Conservation (phyloP, 306 rosid species). For the Urtica urens region DNA sequence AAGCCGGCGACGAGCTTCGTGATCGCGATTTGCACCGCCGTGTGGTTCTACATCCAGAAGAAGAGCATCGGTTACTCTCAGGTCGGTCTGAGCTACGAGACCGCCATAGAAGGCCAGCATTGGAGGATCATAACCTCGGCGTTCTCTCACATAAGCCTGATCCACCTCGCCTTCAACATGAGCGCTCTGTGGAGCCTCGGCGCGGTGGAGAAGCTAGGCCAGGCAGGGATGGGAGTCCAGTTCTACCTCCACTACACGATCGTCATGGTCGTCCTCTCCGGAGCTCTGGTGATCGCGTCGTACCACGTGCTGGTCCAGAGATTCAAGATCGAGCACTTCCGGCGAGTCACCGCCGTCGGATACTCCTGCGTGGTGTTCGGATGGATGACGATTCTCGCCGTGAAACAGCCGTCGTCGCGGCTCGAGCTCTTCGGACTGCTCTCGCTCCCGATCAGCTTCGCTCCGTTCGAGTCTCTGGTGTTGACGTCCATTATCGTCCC, state of each 20-base stretch:
- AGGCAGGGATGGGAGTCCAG: constrained; percentile 65
- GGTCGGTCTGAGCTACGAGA: constrained; percentile 88
- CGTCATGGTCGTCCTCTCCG: constrained; percentile 69
- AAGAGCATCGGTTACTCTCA: constrained; percentile 86
- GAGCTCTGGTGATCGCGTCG: constrained; percentile 58
- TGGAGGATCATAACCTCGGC: constrained; percentile 95
- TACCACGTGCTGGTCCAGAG: constrained; percentile 76
- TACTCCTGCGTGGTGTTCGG: constrained; percentile 99
- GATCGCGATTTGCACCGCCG: constrained; percentile 71
- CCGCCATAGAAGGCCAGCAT: constrained; percentile 76
- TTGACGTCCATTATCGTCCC: constrained; percentile 93
- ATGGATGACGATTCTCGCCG: constrained; percentile 96
- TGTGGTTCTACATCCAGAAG: constrained; percentile 91
- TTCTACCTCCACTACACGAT: constrained; percentile 92
- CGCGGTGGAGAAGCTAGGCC: constrained; percentile 57
- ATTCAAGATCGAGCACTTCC: constrained; percentile 77
- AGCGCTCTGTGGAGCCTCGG: constrained; percentile 99
- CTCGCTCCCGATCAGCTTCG: constrained; percentile 93
- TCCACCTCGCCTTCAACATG: constrained; percentile 95
- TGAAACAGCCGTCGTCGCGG: constrained; percentile 85
- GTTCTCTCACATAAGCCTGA: constrained; percentile 76
- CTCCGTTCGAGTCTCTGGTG: constrained; percentile 87
- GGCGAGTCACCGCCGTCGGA: constrained; percentile 85
- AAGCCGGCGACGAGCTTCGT: constrained; percentile 82
- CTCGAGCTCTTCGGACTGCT: constrained; percentile 88